phyloP scores from a whole-genome alignment of 2,329 filamentous ascomycete species.

The Colletotrichum kahawae region DNA sequence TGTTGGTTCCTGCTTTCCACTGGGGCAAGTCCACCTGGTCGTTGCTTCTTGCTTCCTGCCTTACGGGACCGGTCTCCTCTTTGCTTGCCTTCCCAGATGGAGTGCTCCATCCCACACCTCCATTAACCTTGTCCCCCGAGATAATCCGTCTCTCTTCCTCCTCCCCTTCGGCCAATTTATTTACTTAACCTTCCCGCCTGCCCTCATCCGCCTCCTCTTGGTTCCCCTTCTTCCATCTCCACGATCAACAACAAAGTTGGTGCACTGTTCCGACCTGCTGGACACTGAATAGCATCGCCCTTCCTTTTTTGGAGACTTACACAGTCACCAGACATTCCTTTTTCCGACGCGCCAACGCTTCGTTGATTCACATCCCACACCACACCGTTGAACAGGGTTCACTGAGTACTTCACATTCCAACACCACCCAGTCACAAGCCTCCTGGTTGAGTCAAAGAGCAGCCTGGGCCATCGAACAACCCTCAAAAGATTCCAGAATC shows the following conservation, averaged over 20 bases:
- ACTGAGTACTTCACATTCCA: background rate
- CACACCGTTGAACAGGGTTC: conserved; percentile 17
- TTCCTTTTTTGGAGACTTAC: conserved; percentile 17
- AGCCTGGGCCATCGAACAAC: background rate
- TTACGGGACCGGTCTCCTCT: background rate
- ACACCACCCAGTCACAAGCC: background rate
- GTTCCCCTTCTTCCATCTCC: background rate
- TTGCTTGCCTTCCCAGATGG: background rate
- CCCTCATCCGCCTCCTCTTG: background rate
- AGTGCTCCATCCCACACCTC: background rate
- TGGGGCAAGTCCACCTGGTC: background rate
- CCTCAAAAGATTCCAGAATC: conserved; percentile 2
- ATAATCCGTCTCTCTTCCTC: background rate
- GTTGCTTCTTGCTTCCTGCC: background rate
- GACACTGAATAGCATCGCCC: conserved; percentile 14
- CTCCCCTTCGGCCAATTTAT: background rate
- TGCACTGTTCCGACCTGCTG: background rate
- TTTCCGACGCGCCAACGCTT: background rate
- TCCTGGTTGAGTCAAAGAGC: conserved; percentile 14
- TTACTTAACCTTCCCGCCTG: conserved; percentile 3
- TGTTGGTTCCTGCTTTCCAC: background rate
- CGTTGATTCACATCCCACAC: conserved; percentile 8
- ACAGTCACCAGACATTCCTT: conserved; percentile 23
- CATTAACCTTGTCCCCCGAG: conserved; percentile 3
- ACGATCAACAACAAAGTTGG: conserved; percentile 4